A percentile compares a stretch with the other conserved stretches of the same genome.
phyloP scores from a whole-genome alignment of 495 filamentous ascomycete genomes.

The Friedmanniomyces simplex region DNA sequence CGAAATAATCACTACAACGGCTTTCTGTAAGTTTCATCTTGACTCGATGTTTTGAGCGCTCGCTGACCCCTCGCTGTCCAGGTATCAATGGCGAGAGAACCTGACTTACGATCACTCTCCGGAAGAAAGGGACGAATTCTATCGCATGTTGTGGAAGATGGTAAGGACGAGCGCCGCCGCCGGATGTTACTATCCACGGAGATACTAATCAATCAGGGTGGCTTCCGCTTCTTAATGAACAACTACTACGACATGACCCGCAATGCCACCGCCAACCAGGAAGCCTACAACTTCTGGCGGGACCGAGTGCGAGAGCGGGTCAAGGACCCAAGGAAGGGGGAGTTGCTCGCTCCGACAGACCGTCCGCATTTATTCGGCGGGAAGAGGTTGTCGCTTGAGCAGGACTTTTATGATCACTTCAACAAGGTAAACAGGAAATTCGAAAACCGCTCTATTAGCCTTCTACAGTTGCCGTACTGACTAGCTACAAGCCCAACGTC shows the following conservation, averaged over 20 bases:
- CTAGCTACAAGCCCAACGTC: slow-evolving; percentile 32
- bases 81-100: slow-evolving; percentile 32
- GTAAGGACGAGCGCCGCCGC: background rate
- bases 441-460: background rate
- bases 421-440: slow-evolving; percentile 22
- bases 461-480: background rate
- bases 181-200: background rate
- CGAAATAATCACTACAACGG: slow-evolving; percentile 40
- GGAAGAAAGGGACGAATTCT: slow-evolving; percentile 39
- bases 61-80: no score
- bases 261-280: slow-evolving; percentile 38
- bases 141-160: slow-evolving; percentile 36
- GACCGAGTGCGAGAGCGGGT: slow-evolving; percentile 37
- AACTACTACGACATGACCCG: slow-evolving; percentile 41
- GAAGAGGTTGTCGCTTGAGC: slow-evolving; percentile 41
- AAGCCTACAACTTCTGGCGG: slow-evolving; percentile 36
- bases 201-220: background rate
- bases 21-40: slow-evolving; percentile 22
- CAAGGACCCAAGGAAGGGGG: slow-evolving; percentile 36
- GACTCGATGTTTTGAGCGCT: no score
- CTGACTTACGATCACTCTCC: slow-evolving; percentile 39
- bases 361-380: slow-evolving; percentile 41
- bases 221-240: background rate
- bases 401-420: slow-evolving; percentile 43
- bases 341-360: slow-evolving; percentile 40